Evolutionary conservation across 345 rosid species (phyloP).

Genomic region (rapeseed (Brassica napus)): Da-Ae NC_063440.1:9127001-9127500

Average conservation of each 20-base stretch:
- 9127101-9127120: neutral
- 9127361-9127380: neutral
- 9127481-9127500: neutral
- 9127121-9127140: neutral
- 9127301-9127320: slow-evolving; percentile 17
- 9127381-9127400: neutral
- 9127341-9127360: neutral
- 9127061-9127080: slow-evolving; percentile 3
- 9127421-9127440: neutral
- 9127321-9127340: slow-evolving; percentile 3
- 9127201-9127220: neutral
- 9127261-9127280: slow-evolving; percentile 13
- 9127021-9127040: slow-evolving; percentile 23
- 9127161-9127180: neutral
- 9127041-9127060: slow-evolving; percentile 34
- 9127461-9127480: neutral
- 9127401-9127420: slow-evolving; percentile 15
- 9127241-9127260: slow-evolving; percentile 21
- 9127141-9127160: neutral
- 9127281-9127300: slow-evolving; percentile 17
- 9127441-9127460: neutral
- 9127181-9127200: slow-evolving; percentile 2
- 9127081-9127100: neutral
- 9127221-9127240: slow-evolving; percentile 32
- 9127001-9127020: slow-evolving; percentile 72